Evolutionary conservation across 768 basidiomycete genomes (phyloP).

Genomic region (Lentinula guzmanii): DNA sequence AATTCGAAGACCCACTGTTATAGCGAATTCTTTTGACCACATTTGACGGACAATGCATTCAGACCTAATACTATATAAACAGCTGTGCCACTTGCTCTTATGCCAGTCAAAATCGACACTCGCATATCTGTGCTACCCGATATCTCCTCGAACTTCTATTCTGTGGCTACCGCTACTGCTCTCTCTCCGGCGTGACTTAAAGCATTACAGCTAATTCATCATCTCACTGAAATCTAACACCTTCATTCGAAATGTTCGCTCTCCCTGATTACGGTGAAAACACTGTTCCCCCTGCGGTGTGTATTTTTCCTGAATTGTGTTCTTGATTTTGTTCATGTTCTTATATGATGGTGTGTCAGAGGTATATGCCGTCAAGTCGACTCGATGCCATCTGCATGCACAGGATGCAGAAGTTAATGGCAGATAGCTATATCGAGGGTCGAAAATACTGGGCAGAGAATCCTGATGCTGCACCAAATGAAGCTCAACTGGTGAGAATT

Average conservation of each 20-base stretch:
- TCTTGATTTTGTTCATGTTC: background rate
- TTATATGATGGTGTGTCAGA: background rate
- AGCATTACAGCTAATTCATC: background rate
- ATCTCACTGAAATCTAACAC: background rate
- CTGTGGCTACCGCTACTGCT: background rate
- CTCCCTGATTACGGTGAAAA: background rate
- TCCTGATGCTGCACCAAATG: background rate
- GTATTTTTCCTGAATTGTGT: background rate
- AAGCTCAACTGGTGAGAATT: background rate
- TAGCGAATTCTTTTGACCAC: background rate
- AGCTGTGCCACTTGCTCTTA: background rate
- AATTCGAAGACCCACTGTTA: background rate
- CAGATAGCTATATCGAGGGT: constrained; percentile 4
- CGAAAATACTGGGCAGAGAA: constrained; percentile 1
- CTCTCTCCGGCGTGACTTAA: no score
- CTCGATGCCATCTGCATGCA: background rate
- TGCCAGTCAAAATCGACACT: background rate
- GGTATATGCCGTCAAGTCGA: background rate
- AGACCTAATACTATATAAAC: background rate
- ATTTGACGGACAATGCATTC: background rate
- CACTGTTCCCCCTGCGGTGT: background rate
- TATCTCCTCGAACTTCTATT: background rate
- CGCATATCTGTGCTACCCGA: background rate
- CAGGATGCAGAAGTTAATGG: constrained; percentile 2
- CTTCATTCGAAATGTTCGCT: background rate